Base-by-base conservation (phyloP, 1,284 basidiomycete species). In the Wallemia mellicola region DNA sequence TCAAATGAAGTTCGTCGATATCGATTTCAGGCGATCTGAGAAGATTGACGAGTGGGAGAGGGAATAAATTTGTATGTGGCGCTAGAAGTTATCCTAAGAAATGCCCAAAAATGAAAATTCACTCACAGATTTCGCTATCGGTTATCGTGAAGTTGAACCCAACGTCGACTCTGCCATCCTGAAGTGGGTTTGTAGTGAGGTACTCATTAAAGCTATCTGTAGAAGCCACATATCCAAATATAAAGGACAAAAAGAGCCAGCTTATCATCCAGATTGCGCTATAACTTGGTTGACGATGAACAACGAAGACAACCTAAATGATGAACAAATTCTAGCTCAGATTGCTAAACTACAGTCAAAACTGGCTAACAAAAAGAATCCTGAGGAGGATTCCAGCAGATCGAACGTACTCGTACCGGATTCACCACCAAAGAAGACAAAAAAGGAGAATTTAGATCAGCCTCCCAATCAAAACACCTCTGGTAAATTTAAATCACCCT, bases 1-100 rank as follows among this genome's bases (percentile, higher is more conserved):
- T 79, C 1, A 96, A 76, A 64, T 89, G 84, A 17, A 95, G 75
- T 64, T 92, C 86, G 0, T 83, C 80, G 24, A 91, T 79, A 0
- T 81, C 79, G 67, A 86, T 83, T 67, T 83, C 78, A 61, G 24
- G 25, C 22, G 55, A 14, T 9, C 82, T 79, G 25, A 94, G 73
- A 22, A 94, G 81, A 67, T 94, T 83, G 1, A 89, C 81, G 19
- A 95, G 73, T 0, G 81, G 74, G 7, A 92, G 77, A 0, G 91
- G 88, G 59, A 94, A 85, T 11, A 94, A 69, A 1, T 77, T 78
- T 65, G 87, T 86, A 66, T 89, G 85, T 67, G 85, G 83, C 59
- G 78, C 81, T 80, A 61, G 9, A 48, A 22, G 19, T 5, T 17
- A 3, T 11, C 22, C 5, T 48, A 11, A 48, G 38, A 7, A n/a